Evolutionary conservation across 495 filamentous ascomycete genomes (phyloP), one percentile per base, ranked within the genome.

Genomic region (Opeltia flavorubescens): DNA sequence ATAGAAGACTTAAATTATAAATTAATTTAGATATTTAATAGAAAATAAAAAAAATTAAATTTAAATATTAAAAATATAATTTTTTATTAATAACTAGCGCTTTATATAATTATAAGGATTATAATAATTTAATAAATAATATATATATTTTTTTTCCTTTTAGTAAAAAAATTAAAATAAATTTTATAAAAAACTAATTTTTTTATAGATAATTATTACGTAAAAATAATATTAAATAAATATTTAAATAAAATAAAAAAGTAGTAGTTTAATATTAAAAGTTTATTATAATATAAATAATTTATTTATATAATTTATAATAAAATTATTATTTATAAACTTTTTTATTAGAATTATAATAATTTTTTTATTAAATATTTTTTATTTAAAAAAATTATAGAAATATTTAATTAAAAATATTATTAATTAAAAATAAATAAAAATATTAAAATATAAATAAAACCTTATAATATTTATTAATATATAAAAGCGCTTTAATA

Each of bases 281-380:
- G 8, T 41, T 41, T 12, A 8, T 41, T 9, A 9, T 21, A 41
- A 41, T 41, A 9, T 8, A 12, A 12, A 12, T 8, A 12, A 41
- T 12, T 9, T 8, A 9, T 9, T 11, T 20, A 12, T 43, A 33
- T 30, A 46, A 43, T 38, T 46, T n/a, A 5, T 7, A 13, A 20
- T 34, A 6, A 11, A 44, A 44, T 24, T 33, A 15, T 11, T 30
- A 39, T 9, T 6, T 44, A 44, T 44, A 7, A 6, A 31, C n/a
- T n/a, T n/a, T n/a, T n/a, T n/a, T n/a, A n/a, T n/a, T n/a, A n/a
- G n/a, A n/a, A n/a, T n/a, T n/a, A 15, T 27, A 15, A 44, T 27
- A 21, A 46, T 5, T 46, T 46, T 46, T 46, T 46, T n/a, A 18
- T n/a, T 43, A 13, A 33, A 24, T n/a, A 35, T 5, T n/a, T 35